Conservation (phyloP, 2,329 filamentous ascomycete genomes). For the Penicillium sclerotigenum region DNA sequence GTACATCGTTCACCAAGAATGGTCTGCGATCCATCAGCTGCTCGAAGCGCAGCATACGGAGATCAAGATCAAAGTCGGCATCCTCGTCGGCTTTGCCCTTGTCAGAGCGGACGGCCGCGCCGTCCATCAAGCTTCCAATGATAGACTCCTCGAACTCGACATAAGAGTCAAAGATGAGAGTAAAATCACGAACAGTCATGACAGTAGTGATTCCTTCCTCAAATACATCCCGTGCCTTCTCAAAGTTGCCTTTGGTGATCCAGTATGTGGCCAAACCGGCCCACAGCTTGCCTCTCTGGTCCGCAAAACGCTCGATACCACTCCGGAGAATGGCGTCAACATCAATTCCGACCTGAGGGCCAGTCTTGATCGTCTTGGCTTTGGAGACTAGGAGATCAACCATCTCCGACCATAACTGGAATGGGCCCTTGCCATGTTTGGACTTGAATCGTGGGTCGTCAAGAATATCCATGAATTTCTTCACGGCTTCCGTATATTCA, state of each 20-base stretch:
- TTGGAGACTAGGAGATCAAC: slow-evolving; percentile 89
- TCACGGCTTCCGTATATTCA: slow-evolving; percentile 85
- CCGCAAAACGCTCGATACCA: slow-evolving; percentile 83
- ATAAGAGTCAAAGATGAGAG: slow-evolving; percentile 92
- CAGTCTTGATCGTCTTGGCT: slow-evolving; percentile 78
- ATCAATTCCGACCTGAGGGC: slow-evolving; percentile 77
- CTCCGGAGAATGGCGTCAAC: slow-evolving; percentile 91
- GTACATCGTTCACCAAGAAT: slow-evolving; percentile 93
- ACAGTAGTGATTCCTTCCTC: slow-evolving; percentile 96
- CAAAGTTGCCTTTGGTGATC: slow-evolving; percentile 89
- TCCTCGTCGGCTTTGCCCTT: slow-evolving; percentile 74
- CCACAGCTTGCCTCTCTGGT: slow-evolving; percentile 94
- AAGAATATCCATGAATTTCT: slow-evolving; percentile 85
- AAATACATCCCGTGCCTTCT: slow-evolving; percentile 86
- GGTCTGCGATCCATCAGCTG: slow-evolving; percentile 95
- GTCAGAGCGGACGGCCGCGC: slow-evolving; percentile 74
- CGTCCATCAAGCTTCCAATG: slow-evolving; percentile 86
- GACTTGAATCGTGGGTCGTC: slow-evolving; percentile 89
- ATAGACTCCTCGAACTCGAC: slow-evolving; percentile 96
- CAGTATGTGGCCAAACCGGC: slow-evolving; percentile 93
- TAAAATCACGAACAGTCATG: slow-evolving; percentile 98
- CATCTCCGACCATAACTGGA: slow-evolving; percentile 97
- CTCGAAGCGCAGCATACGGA: slow-evolving; percentile 96
- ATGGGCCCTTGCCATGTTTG: slow-evolving; percentile 90
- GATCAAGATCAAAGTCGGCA: slow-evolving; percentile 90